Evolutionary conservation across 2,329 filamentous ascomycete species (phyloP).

Genomic region (Daldinia eschscholtzii): DNA sequence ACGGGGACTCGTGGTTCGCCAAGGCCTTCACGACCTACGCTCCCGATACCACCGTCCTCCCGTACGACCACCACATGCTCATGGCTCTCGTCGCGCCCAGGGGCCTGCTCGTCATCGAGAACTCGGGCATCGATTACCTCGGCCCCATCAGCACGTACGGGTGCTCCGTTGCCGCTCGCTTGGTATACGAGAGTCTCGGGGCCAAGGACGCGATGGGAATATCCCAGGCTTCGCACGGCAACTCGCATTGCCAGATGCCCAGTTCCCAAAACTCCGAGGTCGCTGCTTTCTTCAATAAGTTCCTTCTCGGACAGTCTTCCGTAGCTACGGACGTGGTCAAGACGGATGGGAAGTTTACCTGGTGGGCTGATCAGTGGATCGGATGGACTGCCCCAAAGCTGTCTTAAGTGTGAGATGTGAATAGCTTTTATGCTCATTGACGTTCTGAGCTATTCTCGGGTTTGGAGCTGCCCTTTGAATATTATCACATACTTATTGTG

Average conservation of each 20-base stretch:
- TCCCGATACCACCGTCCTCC: constrained; percentile 61
- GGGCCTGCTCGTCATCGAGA: constrained; percentile 62
- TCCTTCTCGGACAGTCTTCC: constrained; percentile 26
- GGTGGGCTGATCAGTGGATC: constrained; percentile 33
- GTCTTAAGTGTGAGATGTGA: not conserved
- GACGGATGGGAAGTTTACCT: constrained; percentile 37
- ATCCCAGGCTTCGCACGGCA: constrained; percentile 31
- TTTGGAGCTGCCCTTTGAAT: too few species aligned
- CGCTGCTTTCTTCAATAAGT: constrained; percentile 37
- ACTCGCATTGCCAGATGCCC: constrained; percentile 35
- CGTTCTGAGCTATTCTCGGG: too few species aligned
- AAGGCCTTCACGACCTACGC: constrained; percentile 62
- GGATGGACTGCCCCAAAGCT: constrained; percentile 20
- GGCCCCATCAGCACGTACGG: constrained; percentile 60
- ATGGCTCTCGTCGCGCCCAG: constrained; percentile 63
- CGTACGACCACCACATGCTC: constrained; percentile 65
- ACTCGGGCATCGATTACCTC: constrained; percentile 61
- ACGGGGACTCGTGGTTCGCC: constrained; percentile 68
- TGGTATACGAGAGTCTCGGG: constrained; percentile 49
- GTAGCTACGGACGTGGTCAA: constrained; percentile 32
- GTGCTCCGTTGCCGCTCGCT: constrained; percentile 51
- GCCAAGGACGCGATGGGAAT: constrained; percentile 43
- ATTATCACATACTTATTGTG: too few species aligned
- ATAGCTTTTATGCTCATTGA: too few species aligned
- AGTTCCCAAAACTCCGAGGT: constrained; percentile 35